Evolutionary conservation across 2,329 filamentous ascomycete species (phyloP).

Genomic region (Purpureocillium takamizusanense): DNA sequence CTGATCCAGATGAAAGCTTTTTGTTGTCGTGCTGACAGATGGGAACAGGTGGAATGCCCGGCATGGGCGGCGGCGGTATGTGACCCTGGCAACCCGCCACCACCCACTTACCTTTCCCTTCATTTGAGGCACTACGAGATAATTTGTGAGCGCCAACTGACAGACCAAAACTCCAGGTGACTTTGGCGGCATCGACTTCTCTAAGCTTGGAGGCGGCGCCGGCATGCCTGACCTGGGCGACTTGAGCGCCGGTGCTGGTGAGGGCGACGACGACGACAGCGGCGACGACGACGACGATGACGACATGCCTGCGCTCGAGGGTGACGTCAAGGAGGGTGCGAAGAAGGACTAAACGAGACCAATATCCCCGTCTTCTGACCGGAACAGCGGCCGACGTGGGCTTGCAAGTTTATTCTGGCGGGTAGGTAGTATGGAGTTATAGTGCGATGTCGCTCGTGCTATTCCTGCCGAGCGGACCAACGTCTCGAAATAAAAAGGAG

Average conservation of each 20-base stretch:
- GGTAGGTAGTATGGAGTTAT: too few species aligned
- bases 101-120: not conserved
- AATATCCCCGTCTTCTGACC: constrained; percentile 2
- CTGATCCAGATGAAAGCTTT: too few species aligned
- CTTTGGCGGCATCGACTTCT: constrained; percentile 88
- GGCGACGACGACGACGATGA: constrained; percentile 59
- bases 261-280: constrained; percentile 34
- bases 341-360: constrained; percentile 25
- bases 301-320: constrained; percentile 78
- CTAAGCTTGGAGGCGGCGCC: constrained; percentile 62
- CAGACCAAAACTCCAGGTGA: constrained; percentile 44
- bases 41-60: not conserved
- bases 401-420: too few species aligned
- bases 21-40: not conserved
- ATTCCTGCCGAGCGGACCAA: too few species aligned
- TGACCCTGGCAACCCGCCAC: too few species aligned
- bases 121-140: not conserved
- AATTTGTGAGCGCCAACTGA: too few species aligned
- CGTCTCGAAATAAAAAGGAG: too few species aligned
- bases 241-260: constrained; percentile 45
- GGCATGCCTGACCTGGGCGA: constrained; percentile 18
- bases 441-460: too few species aligned
- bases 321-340: constrained; percentile 39
- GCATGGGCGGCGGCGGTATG: constrained; percentile 24
- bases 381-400: too few species aligned